These are phyloP conservation scores for Gossypium turneri DNA, from an alignment of 345 rosid species.

Conservation along the genomic window DNA sequence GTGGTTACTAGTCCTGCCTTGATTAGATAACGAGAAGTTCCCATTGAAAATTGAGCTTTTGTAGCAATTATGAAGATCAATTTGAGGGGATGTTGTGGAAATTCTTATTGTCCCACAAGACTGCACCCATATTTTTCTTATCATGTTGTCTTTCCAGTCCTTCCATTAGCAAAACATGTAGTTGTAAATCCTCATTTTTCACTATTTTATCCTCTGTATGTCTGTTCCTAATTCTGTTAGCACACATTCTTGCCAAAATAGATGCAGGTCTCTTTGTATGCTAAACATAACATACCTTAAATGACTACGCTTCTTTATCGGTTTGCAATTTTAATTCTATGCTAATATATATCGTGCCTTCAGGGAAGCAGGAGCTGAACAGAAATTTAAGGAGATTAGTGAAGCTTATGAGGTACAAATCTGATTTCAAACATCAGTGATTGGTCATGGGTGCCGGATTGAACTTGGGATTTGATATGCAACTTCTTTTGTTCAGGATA, in stretches of 20 bases:
- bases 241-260: background rate
- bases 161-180: background rate
- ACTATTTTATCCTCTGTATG: too few relatives aligned
- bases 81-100: background rate
- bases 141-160: background rate
- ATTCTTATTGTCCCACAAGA: background rate
- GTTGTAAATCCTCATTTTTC: too few relatives aligned
- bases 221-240: background rate
- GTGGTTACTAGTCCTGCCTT: background rate
- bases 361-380: constrained; percentile 43
- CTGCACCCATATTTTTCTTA: background rate
- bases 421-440: background rate
- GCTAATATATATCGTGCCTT: background rate
- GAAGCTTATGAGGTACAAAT: constrained; percentile 41
- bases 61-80: background rate
- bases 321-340: background rate
- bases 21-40: background rate
- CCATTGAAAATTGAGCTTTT: background rate
- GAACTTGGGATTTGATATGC: background rate
- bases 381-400: constrained; percentile 45
- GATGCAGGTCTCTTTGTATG: background rate
- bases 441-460: background rate
- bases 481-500: background rate
- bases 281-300: background rate
- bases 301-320: background rate